phyloP scores from a whole-genome alignment of 495 filamentous ascomycete genomes.

The Penicillium robsamsonii region DNA sequence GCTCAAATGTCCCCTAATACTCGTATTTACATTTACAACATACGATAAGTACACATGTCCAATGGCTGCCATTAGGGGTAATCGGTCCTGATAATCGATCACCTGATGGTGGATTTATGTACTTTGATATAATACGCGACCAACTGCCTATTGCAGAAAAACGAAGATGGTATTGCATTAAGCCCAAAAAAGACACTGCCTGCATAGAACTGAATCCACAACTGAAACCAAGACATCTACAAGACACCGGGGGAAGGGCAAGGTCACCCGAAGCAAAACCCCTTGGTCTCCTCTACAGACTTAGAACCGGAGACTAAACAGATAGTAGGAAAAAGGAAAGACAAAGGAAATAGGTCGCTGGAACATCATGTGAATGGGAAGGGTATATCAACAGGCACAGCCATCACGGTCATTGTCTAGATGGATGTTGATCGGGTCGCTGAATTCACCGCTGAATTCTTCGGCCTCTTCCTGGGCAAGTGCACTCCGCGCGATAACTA shows the following conservation, averaged over 20 bases:
- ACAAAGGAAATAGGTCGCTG: constrained; percentile 23
- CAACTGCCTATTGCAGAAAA: not conserved
- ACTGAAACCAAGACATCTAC: constrained; percentile 23
- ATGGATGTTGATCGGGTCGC: constrained; percentile 96
- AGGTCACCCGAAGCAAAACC: constrained; percentile 11
- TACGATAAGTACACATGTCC: not conserved
- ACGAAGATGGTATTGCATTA: not conserved
- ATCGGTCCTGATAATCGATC: not conserved
- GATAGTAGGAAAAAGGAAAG: constrained; percentile 13
- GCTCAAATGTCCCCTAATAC: too few relatives aligned
- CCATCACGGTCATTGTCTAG: constrained; percentile 87
- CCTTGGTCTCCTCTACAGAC: constrained; percentile 22
- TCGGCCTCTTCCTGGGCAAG: constrained; percentile 95
- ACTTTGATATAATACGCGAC: not conserved
- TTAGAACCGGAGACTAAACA: constrained; percentile 16
- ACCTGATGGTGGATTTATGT: not conserved
- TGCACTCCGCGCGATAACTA: constrained; percentile 96
- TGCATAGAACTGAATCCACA: not conserved
- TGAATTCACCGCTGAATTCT: constrained; percentile 88
- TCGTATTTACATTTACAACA: not conserved
- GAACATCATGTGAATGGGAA: constrained; percentile 30
- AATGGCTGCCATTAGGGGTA: not conserved
- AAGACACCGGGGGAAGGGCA: constrained; percentile 11
- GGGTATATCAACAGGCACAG: constrained; percentile 73
- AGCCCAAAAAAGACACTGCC: not conserved